Base-by-base conservation (phyloP, 2,329 filamentous ascomycete genomes). In the Diaporthe sp. region DNA sequence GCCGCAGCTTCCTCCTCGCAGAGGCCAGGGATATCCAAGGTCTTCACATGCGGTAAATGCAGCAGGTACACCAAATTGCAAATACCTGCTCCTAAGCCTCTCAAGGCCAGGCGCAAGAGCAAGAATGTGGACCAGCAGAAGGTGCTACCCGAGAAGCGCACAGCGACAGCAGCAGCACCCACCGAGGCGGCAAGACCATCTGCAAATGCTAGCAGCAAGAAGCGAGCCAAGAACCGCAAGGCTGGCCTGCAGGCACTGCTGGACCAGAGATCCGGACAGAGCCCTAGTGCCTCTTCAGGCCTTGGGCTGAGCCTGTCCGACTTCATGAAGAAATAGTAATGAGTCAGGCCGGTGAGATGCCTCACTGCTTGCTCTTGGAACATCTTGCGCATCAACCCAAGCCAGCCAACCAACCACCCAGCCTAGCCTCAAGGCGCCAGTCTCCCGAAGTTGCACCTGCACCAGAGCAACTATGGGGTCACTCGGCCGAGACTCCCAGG, bases 221-320 rank as follows among this genome's bases (percentile, higher is more conserved):
- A 92, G 83, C 86, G 91, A 66, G 89, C 91, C 42, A 93, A 91
- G 83, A 89, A 85, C 75, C 86, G 91, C 75, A 94, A 93, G 81
- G 89, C 90, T 44, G 91, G 90, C 1, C 84, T 94, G n/a, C 90
- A 92, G 80, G 91, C 91, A 68, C 81, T 94, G 53, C 84, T 94
- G n/a, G 86, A 87, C 63, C 89, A 90, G 76, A 85, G 85, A 69
- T 53, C 63, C 30, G 63, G 47, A 44, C 85, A 84, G 78, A 78
- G 83, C 6, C 78, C 84, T 17, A 84, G 79, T 53, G 77, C 80
- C 74, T 84, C 78, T 30, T 79, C 78, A 42, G 82, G 85, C 4
- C 79, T 85, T 58, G 84, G 83, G 25, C 80, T 91, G 39, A 90
- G 87, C 75, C 85, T 92, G n/a, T 84, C 87, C 39, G 87, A 90